Evolutionary conservation across 1,139 yeast species (phyloP), one percentile per base, ranked within the genome.

Genomic region (Wickerhamomyces sp.): DNA sequence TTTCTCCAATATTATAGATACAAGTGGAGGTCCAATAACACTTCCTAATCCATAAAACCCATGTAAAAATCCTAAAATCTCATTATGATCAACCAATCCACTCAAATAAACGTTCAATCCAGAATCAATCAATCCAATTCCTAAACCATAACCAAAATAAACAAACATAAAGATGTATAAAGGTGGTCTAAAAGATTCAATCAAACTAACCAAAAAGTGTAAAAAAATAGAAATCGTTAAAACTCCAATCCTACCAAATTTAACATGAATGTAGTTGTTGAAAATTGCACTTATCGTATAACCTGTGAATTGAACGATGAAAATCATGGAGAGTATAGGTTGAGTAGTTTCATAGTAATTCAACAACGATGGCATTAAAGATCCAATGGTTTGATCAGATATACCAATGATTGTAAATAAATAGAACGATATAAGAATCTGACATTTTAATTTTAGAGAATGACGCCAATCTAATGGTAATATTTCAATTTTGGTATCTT

Each of bases 21-120:
- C 70, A 18, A 75, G 43, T 5, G 78, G 71, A 0, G 91, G 88
- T 2, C 85, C 69, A 0, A 77, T 59, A 64, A 80, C 72, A 32
- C 85, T 75, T 1, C 88, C 87, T 6, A 78, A 55, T 0, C 89
- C 89, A 51, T 78, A 81, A 42, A 71, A 67, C 0, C 86, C 83
- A 58, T 81, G 91, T 45, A 80, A 54, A 0, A 76, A 55, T 2
- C 89, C 89, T 58, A 81, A 60, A 18, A 78, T 53, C 49, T 78
- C 83, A 53, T 80, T 80, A 26, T 78, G 70, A 42, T 75, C 75
- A 6, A 55, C 64, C 34, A 81, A 58, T 23, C 62, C 62, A 1
- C 86, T 83, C 51, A 78, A 63, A 65, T 78, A 72, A 8, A 76
- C 68, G 47, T 77, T 78, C 38, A 76, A 60, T 3, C 75, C 61